Base-by-base conservation (phyloP, 1,284 basidiomycete genomes). In the Pisolithus thermaeus region DNA sequence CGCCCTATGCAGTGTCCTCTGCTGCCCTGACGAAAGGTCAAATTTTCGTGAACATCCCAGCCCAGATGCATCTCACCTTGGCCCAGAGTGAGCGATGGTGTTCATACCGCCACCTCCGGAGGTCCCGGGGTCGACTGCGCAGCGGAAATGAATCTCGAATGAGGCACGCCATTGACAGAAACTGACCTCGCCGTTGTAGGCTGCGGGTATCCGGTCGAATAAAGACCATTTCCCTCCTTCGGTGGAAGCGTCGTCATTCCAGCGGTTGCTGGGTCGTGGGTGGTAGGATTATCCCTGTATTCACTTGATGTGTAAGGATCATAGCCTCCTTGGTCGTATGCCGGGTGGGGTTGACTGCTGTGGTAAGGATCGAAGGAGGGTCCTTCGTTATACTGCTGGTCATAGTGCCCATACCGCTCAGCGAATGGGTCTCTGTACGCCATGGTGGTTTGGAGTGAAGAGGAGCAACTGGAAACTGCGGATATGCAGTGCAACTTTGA, bases 11-110 rank as follows among this genome's bases (percentile, higher is more conserved):
- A 84, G 32, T 77, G 65, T 39, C 70, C 73, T 53, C 80, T 68
- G 46, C 80, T 70, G 22, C 86, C 82, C 81, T 84, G 47, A 25
- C 30, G 37, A 18, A 46, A 39, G 20, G 51, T 57, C 45, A 46
- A 30, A 35, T 39, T 39, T 22, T 35, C 6, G 44, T 14, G 32
- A 23, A 11, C 30, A 49, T 40, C 48, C 36, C 27, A 39, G 43
- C 40, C n/a, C 46, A 37, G 39, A 28, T 37, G 54, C 63, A 20
- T 14, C 43, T 23, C 52, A 81, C 83, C 70, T 73, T 81, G 4
- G 77, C 80, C 86, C 86, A 88, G 49, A 87, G 60, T 56, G 75
- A 75, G 7, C 80, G 78, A 59, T 78, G 77, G 54, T 77, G 70
- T 38, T 81, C 79, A 52, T 74, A 68, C 48, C 84, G 72, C 71